Conservation (phyloP, 352 stramenopile species). For the Aphanomyces astaci region DNA sequence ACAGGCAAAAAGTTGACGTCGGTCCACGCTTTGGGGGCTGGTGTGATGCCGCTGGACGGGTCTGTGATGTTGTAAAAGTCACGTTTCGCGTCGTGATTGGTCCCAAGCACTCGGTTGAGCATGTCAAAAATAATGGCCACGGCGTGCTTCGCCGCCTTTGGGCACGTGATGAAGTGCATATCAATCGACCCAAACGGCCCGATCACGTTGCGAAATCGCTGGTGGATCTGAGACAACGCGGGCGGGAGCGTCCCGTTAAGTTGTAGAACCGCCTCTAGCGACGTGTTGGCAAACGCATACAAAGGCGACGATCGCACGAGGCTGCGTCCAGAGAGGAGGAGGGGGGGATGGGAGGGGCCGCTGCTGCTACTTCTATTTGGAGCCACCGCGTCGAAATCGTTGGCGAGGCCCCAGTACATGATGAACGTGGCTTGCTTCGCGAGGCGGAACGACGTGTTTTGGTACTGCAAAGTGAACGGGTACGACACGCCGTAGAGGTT, state of each 20-base stretch:
- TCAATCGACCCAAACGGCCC: slow-evolving; percentile 13
- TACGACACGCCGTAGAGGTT: neutral
- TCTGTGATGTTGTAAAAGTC: neutral
- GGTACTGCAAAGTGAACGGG: neutral
- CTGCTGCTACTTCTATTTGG: too few relatives aligned
- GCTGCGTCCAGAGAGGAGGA: neutral
- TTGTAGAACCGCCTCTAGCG: neutral
- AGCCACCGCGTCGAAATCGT: slow-evolving; percentile 1
- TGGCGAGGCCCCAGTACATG: slow-evolving; percentile 14
- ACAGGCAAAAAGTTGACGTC: neutral
- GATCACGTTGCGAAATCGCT: neutral
- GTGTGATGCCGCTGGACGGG: neutral
- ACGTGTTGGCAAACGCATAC: slow-evolving; percentile 10
- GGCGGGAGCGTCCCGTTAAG: neutral
- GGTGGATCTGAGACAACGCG: neutral
- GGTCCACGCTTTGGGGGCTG: neutral
- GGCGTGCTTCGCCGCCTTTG: neutral
- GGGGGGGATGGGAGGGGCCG: neutral
- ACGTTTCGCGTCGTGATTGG: neutral
- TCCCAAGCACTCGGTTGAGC: neutral
- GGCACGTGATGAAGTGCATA: neutral
- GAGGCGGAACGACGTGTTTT: neutral
- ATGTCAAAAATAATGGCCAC: neutral
- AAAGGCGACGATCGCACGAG: neutral
- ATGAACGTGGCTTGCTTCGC: neutral